Percentiles rank a stretch among this genome's conserved stretches.
These are phyloP conservation scores for Picea sitchensis DNA, from an alignment of 75 land plant genomes.

Conservation along the genomic window DNA sequence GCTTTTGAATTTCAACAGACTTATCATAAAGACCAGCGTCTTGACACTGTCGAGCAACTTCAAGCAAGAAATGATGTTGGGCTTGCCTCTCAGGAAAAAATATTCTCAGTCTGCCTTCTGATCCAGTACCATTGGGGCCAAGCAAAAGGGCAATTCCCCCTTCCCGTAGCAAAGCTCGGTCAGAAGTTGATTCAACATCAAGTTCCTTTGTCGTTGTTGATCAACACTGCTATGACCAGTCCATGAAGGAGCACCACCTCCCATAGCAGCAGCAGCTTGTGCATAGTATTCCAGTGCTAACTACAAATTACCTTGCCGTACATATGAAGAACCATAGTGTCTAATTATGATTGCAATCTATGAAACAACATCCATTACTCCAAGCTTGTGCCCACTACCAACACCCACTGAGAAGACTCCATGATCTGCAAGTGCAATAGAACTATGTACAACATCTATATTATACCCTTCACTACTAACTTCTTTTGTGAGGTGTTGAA, in stretches of 20 bases:
- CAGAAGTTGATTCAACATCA: conserved; percentile 85
- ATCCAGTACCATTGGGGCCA: conserved; percentile 75
- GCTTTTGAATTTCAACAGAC: conserved; percentile 1
- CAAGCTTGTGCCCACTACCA: conserved; percentile 16
- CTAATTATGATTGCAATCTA: conserved; percentile 62
- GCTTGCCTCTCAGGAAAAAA: conserved; percentile 51
- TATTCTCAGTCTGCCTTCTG: conserved; percentile 66
- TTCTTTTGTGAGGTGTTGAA: conserved; percentile 25
- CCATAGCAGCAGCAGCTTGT: conserved; percentile 88
- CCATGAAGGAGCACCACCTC: conserved; percentile 93
- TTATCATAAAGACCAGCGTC: conserved; percentile 84
- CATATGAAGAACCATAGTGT: conserved; percentile 67
- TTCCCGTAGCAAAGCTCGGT: conserved; percentile 64
- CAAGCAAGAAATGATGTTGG: conserved; percentile 72
- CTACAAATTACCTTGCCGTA: conserved; percentile 54
- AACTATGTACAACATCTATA: conserved; percentile 39
- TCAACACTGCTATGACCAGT: conserved; percentile 51
- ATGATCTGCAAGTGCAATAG: conserved; percentile 29
- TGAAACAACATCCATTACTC: conserved; percentile 31
- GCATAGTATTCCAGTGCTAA: conserved; percentile 85
- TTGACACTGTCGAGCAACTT: conserved; percentile 82
- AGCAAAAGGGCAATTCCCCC: conserved; percentile 80
- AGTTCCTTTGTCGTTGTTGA: conserved; percentile 68
- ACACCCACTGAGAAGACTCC: conserved; percentile 24
- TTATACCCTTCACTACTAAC: conserved; percentile 16